phyloP scores from a whole-genome alignment of 768 basidiomycete genomes.

The Mycena vitilis region DNA sequence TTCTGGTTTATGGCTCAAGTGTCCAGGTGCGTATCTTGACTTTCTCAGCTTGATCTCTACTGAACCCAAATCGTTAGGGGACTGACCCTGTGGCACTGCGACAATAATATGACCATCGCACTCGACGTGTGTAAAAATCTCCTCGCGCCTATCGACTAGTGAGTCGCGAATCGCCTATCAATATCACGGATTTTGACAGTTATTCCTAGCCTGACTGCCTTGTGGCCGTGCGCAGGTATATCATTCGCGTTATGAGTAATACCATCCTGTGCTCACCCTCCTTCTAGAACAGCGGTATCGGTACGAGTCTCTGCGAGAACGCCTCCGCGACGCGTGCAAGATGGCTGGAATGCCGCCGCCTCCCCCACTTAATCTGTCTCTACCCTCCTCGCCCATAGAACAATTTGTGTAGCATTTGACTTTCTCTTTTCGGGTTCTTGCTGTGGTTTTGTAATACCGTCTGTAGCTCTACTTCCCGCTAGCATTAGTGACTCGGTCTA shows the following conservation, averaged over 20 bases:
- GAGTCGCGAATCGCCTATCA: too few relatives aligned
- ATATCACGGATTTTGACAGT: too few relatives aligned
- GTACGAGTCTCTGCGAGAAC: constrained; percentile 59
- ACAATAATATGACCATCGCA: constrained; percentile 67
- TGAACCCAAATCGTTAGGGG: constrained; percentile 50
- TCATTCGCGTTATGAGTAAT: constrained; percentile 30
- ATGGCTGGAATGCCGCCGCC: constrained; percentile 60
- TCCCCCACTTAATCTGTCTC: constrained; percentile 51
- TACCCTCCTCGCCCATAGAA: constrained; percentile 43
- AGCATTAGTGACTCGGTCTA: background rate
- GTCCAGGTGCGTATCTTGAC: constrained; percentile 53
- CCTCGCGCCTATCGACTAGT: constrained; percentile 69
- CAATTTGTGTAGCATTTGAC: constrained; percentile 42
- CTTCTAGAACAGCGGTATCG: constrained; percentile 62
- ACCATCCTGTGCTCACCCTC: constrained; percentile 10
- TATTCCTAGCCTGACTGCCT: constrained; percentile 50
- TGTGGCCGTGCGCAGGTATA: constrained; percentile 76
- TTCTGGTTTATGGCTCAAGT: constrained; percentile 86
- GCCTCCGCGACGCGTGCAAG: constrained; percentile 59
- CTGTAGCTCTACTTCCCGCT: constrained; percentile 16
- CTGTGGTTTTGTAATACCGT: constrained; percentile 11
- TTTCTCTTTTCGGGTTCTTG: constrained; percentile 15
- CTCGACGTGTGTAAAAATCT: constrained; percentile 72
- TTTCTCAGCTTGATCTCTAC: constrained; percentile 9
- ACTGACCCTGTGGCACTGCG: constrained; percentile 70